These are phyloP conservation scores for Harringtonia aguacate DNA, from an alignment of 2,329 filamentous ascomycete species.

Conservation along the genomic window DNA sequence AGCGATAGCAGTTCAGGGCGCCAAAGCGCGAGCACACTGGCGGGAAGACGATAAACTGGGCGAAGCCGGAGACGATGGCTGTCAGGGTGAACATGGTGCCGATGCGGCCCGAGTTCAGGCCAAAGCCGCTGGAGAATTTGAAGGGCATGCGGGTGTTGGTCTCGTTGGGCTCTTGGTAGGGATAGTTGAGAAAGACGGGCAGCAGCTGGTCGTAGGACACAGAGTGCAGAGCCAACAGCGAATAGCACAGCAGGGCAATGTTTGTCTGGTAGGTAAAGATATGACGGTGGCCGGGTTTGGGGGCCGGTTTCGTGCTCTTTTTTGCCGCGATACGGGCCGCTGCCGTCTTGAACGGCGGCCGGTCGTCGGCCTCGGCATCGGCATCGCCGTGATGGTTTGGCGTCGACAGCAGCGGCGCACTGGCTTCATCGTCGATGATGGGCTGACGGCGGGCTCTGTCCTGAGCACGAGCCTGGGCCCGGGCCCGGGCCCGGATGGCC, in stretches of 20 bases:
- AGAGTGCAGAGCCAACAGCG: conserved; percentile 69
- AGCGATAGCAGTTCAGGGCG: conserved; percentile 60
- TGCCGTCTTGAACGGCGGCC: background rate
- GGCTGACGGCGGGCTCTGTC: conserved; percentile 29
- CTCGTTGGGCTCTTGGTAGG: conserved; percentile 39
- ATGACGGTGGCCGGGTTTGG: conserved; percentile 3
- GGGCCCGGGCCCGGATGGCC: background rate
- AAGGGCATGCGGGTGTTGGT: conserved; percentile 59
- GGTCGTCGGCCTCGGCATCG: conserved; percentile 1
- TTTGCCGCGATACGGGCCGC: background rate
- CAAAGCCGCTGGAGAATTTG: conserved; percentile 75
- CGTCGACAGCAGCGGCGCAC: conserved; percentile 40
- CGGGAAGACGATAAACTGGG: conserved; percentile 83
- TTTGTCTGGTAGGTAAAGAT: conserved; percentile 21
- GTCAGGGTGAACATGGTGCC: conserved; percentile 79
- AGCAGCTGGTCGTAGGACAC: conserved; percentile 82
- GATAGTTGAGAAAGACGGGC: conserved; percentile 79
- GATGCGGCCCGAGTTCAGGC: conserved; percentile 60
- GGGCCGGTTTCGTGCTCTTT: no score
- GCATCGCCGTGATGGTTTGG: conserved; percentile 17
- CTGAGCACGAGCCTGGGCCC: conserved; percentile 9
- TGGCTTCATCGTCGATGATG: conserved; percentile 45
- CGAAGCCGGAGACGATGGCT: conserved; percentile 65
- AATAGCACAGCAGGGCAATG: conserved; percentile 56
- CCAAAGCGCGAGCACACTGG: conserved; percentile 62